phyloP scores from a whole-genome alignment of 345 rosid genomes.

The sweet orange (Citrus sinensis) region DVS_A1.0 CM039165.1:29347501-29348000 shows the following conservation, averaged over 20 bases:
- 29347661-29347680: slow-evolving; percentile 33
- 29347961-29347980: slow-evolving; percentile 54
- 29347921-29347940: no score
- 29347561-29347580: slow-evolving; percentile 9
- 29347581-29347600: slow-evolving; percentile 7
- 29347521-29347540: background rate
- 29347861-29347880: no score
- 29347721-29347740: slow-evolving; percentile 32
- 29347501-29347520: background rate
- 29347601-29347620: slow-evolving; percentile 23
- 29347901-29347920: no score
- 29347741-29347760: slow-evolving; percentile 35
- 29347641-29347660: slow-evolving; percentile 14
- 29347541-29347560: background rate
- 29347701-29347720: slow-evolving; percentile 29
- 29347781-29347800: no score
- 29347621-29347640: slow-evolving; percentile 37
- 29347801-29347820: no score
- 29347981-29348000: slow-evolving; percentile 44
- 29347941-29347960: slow-evolving; percentile 28
- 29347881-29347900: no score
- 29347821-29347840: no score
- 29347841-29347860: no score
- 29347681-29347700: slow-evolving; percentile 31
- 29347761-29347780: slow-evolving; percentile 21